Conservation (phyloP, 306 rosid genomes). For the Glycine soja region DNA sequence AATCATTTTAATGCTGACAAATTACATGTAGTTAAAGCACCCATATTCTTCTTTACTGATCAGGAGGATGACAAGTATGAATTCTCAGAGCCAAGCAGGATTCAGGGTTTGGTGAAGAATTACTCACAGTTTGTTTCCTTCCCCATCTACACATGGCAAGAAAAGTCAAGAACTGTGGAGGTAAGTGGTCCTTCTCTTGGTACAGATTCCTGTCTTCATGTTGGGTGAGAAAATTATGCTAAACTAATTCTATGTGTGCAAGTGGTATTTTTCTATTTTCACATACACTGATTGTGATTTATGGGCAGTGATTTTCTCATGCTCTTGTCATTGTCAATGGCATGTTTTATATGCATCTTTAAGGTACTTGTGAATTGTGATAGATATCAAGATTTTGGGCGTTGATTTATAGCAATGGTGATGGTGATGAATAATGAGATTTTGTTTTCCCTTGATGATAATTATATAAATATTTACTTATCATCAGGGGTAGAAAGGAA, state of each 20-base stretch:
- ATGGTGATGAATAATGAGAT: not conserved
- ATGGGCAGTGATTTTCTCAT: not conserved
- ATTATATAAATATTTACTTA: too few species aligned
- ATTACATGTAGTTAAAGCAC: not conserved
- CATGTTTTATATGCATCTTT: not conserved
- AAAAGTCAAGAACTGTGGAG: slow-evolving; percentile 92
- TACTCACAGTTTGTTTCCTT: slow-evolving; percentile 98
- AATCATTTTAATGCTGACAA: not conserved
- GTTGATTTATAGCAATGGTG: slow-evolving; percentile 5
- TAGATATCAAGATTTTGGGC: not conserved
- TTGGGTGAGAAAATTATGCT: slow-evolving; percentile 7
- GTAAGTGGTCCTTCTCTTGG: slow-evolving; percentile 51
- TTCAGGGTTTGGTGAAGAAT: slow-evolving; percentile 94
- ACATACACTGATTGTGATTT: not conserved
- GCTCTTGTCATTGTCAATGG: not conserved
- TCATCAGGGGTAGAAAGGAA: too few species aligned
- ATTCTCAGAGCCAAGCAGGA: slow-evolving; percentile 81
- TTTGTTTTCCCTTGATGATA: not conserved
- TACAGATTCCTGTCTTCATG: not conserved
- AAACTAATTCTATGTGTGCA: not conserved
- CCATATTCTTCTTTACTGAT: slow-evolving; percentile 4
- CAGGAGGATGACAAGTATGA: slow-evolving; percentile 97
- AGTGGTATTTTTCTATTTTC: slow-evolving; percentile 20
- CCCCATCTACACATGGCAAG: slow-evolving; percentile 97
- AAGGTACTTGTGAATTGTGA: not conserved